Base-by-base conservation (phyloP, 441 rosid species). In the Syzygium malaccense region DNA sequence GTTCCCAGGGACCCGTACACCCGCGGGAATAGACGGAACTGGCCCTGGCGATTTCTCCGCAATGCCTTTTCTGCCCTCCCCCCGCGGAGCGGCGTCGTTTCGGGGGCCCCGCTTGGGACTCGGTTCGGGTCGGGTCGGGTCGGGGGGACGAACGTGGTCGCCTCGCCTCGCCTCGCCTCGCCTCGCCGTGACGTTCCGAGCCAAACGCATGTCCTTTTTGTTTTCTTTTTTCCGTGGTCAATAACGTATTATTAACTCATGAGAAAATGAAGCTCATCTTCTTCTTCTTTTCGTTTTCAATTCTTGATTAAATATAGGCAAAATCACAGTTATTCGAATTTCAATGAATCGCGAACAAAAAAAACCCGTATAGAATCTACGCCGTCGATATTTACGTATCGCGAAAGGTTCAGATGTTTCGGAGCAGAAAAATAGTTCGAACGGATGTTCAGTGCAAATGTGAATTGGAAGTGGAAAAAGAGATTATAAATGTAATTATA, bases 291-390 rank as follows among this genome's bases (percentile, higher is more conserved):
- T 58, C 10, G 4, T 56, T 3, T 4, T 10, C 11, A 10, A 33
- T 33, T 10, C 4, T 10, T 71, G 5, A 20, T 19, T 19, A 37
- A 71, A 33, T 5, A 19, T 60, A 13, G 4, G 17, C 8, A 12
- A 60, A 60, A 5, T 4, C 13, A 12, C 5, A 28, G 1, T 58
- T 2, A 12, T 58, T 11, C 64, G 13, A 2, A 75, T 71, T 10
- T 37, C 49, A 5, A 75, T 5, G 28, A 33, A 33, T 18, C 4
- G 6, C 12, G 1, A 33, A 45, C 48, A 45, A 5, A 57, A 1
- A 62, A 4, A 28, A 1, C 37, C 1, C 3, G 26, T 20, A 3
- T 0, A 3, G 0, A 5, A 33, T 71, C 19, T 20, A 10, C 12
- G 48, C 1, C 2, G 6, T 6, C 4, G 4, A 33, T 68, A 18